Conservation (phyloP, 306 rosid genomes). For the Coriaria nepalensis region DNA sequence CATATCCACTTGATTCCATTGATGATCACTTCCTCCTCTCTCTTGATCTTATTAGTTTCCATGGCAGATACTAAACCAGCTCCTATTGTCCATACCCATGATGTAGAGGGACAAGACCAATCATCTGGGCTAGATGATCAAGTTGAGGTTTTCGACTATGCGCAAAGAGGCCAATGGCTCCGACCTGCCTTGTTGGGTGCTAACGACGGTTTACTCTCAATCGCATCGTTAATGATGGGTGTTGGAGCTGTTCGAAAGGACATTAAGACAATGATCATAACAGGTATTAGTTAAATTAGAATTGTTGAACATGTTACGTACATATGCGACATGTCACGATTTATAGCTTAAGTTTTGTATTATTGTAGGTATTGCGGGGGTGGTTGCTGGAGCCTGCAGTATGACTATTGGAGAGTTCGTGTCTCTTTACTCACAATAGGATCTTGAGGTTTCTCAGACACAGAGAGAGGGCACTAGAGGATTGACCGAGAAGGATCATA, state of each 20-base stretch:
- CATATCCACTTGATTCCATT: too few relatives aligned
- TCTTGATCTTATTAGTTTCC: too few relatives aligned
- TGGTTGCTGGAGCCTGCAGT: slow-evolving; percentile 75
- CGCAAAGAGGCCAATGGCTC: slow-evolving; percentile 75
- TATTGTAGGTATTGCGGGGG: slow-evolving; percentile 73
- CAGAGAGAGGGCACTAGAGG: slow-evolving; percentile 22
- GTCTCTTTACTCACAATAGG: slow-evolving; percentile 66
- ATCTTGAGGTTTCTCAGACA: slow-evolving; percentile 55
- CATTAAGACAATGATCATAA: slow-evolving; percentile 52
- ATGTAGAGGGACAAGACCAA: too few relatives aligned
- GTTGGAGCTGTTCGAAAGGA: slow-evolving; percentile 70
- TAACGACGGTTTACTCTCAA: slow-evolving; percentile 72
- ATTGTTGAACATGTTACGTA: too few relatives aligned
- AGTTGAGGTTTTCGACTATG: slow-evolving; percentile 51
- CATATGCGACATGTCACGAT: too few relatives aligned
- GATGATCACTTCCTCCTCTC: too few relatives aligned
- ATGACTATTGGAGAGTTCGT: slow-evolving; percentile 95
- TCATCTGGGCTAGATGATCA: too few relatives aligned
- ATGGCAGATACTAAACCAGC: too few relatives aligned
- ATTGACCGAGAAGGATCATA: slow-evolving; percentile 22
- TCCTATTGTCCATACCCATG: too few relatives aligned
- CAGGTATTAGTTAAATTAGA: too few relatives aligned
- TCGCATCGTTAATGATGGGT: slow-evolving; percentile 80
- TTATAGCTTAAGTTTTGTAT: too few relatives aligned
- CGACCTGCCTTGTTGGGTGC: slow-evolving; percentile 76